Conservation (phyloP, 345 rosid genomes). For the Moricandia moricandioides region DNA sequence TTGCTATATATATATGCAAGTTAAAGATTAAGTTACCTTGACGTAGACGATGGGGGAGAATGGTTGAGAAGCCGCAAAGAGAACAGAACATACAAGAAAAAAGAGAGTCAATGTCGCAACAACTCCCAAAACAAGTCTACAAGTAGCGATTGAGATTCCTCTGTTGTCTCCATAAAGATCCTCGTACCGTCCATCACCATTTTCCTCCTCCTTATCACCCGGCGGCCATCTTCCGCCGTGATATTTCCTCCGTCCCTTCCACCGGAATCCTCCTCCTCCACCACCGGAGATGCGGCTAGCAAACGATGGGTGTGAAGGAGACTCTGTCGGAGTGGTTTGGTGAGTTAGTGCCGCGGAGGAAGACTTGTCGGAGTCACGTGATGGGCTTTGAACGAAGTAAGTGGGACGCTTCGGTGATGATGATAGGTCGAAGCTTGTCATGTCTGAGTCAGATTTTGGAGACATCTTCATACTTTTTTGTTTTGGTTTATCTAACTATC, state of each 20-base stretch:
- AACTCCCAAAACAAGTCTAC: constrained; percentile 56
- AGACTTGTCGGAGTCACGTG: constrained; percentile 86
- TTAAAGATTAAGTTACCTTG: constrained; percentile 45
- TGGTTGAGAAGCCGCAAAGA: constrained; percentile 73
- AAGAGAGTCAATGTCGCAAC: constrained; percentile 48
- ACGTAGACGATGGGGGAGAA: constrained; percentile 49
- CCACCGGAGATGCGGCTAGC: constrained; percentile 57
- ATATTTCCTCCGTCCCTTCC: constrained; percentile 46
- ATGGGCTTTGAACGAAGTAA: constrained; percentile 78
- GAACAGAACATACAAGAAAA: constrained; percentile 54
- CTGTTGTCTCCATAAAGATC: constrained; percentile 26
- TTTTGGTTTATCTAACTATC: background rate
- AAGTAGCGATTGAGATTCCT: constrained; percentile 43
- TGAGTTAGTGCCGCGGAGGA: constrained; percentile 52
- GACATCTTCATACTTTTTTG: constrained; percentile 37
- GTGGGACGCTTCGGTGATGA: constrained; percentile 70
- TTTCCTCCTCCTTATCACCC: constrained; percentile 35
- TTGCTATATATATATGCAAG: background rate
- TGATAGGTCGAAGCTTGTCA: constrained; percentile 66
- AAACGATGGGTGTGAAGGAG: constrained; percentile 75
- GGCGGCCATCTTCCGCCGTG: constrained; percentile 61
- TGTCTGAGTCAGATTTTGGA: constrained; percentile 66
- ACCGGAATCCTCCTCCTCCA: constrained; percentile 38
- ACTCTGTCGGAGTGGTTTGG: constrained; percentile 61
- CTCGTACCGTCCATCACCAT: constrained; percentile 31